Percentiles rank a stretch among this genome's conserved stretches.
Evolutionary conservation across 129 eudicot genomes (phyloP).

Genomic region (Tagetes patula): DNA sequence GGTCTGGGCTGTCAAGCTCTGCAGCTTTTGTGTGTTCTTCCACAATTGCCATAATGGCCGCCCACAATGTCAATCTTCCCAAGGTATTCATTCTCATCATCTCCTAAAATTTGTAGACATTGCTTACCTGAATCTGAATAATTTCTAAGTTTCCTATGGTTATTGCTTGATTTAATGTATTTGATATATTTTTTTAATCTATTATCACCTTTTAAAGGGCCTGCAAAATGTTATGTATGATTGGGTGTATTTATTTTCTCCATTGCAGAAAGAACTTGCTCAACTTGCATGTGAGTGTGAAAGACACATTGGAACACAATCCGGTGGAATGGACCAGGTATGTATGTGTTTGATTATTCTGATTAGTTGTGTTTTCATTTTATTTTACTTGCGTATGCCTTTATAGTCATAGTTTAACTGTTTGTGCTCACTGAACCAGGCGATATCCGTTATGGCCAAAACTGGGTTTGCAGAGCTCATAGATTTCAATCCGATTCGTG

Average conservation of each 20-base stretch:
- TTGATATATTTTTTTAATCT: too few relatives aligned
- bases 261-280: constrained; percentile 76
- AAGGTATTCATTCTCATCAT: constrained; percentile 53
- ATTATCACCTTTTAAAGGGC: neutral
- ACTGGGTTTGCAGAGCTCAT: constrained; percentile 80
- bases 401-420: constrained; percentile 11
- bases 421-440: constrained; percentile 40
- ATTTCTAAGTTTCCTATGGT: neutral
- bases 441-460: constrained; percentile 91
- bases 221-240: constrained; percentile 9
- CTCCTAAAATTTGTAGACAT: neutral
- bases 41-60: constrained; percentile 96
- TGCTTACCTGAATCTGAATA: neutral
- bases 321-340: constrained; percentile 99
- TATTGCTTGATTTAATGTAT: neutral
- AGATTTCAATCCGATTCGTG: constrained; percentile 84
- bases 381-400: neutral
- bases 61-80: constrained; percentile 54
- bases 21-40: constrained; percentile 99
- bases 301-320: constrained; percentile 97
- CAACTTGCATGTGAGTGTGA: constrained; percentile 92
- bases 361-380: neutral
- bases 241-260: neutral
- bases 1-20: constrained; percentile 97
- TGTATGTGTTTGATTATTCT: neutral